These are phyloP conservation scores for Cadophora gregata DNA, from an alignment of 2,329 filamentous ascomycete genomes.

Conservation along the genomic window DNA sequence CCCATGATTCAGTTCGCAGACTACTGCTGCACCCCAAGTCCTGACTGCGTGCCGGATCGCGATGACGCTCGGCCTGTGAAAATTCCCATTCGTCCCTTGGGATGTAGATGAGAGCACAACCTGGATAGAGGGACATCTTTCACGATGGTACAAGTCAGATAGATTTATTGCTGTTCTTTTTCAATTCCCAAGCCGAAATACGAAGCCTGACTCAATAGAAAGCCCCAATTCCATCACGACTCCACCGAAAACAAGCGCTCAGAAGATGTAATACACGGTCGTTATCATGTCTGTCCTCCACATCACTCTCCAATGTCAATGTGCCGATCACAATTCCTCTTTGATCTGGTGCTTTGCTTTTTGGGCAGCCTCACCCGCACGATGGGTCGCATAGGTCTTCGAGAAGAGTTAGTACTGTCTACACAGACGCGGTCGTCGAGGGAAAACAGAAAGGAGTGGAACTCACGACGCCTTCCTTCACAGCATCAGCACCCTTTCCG, in stretches of 20 bases:
- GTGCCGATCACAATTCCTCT: constrained; percentile 44
- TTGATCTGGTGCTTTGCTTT: constrained; percentile 43
- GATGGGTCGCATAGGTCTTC: constrained; percentile 42
- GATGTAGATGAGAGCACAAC: neutral
- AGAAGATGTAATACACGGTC: constrained; percentile 12
- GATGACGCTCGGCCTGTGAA: neutral
- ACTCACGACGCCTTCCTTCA: constrained; percentile 42
- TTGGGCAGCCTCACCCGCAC: constrained; percentile 46
- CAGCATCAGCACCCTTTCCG: constrained; percentile 52
- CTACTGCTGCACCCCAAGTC: neutral
- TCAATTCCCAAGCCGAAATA: constrained; percentile 20
- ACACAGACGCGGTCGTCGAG: too few relatives aligned
- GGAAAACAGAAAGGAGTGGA: neutral
- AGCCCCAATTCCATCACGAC: constrained; percentile 16
- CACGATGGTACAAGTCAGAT: constrained; percentile 11
- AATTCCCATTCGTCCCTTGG: neutral
- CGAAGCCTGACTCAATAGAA: constrained; percentile 5
- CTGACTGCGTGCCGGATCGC: neutral
- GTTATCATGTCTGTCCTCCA: constrained; percentile 11
- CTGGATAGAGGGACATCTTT: neutral
- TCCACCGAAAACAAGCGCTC: constrained; percentile 25
- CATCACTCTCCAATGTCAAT: neutral
- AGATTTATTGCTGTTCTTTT: constrained; percentile 4
- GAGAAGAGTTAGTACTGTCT: too few relatives aligned
- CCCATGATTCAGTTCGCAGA: neutral